Evolutionary conservation across 495 filamentous ascomycete genomes (phyloP).

Genomic region (Talaromyces borbonicus): DNA sequence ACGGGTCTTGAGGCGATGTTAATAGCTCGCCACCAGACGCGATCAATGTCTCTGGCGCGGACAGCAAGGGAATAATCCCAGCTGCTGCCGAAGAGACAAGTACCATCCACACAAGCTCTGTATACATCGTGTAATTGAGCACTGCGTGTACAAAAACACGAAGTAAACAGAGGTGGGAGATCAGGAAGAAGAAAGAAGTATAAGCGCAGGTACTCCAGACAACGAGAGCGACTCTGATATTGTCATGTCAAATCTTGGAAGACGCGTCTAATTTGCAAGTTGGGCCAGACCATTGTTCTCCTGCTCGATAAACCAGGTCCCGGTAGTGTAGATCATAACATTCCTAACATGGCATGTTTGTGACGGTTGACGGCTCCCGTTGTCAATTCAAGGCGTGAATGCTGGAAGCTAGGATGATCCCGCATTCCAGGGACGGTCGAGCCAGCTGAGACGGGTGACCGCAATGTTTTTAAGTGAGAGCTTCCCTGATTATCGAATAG

Average conservation of each 20-base stretch:
- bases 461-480: too few relatives aligned
- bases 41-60: slow-evolving; percentile 1
- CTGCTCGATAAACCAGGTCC: too few relatives aligned
- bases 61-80: slow-evolving; percentile 1
- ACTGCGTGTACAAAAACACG: background rate
- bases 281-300: too few relatives aligned
- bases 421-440: background rate
- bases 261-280: too few relatives aligned
- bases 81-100: slow-evolving; percentile 6
- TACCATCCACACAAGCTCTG: slow-evolving; percentile 5
- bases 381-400: background rate
- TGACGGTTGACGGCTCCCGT: background rate
- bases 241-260: too few relatives aligned
- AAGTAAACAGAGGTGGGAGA: too few relatives aligned
- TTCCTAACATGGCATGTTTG: background rate
- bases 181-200: too few relatives aligned
- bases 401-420: background rate
- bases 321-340: background rate
- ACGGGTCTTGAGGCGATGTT: slow-evolving; percentile 2
- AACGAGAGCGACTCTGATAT: too few relatives aligned
- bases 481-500: too few relatives aligned
- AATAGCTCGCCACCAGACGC: slow-evolving; percentile 1
- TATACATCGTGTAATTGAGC: background rate
- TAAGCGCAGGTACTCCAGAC: too few relatives aligned
- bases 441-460: too few relatives aligned